phyloP scores from a whole-genome alignment of 352 stramenopile species.

The Pythium aristosporum region DNA sequence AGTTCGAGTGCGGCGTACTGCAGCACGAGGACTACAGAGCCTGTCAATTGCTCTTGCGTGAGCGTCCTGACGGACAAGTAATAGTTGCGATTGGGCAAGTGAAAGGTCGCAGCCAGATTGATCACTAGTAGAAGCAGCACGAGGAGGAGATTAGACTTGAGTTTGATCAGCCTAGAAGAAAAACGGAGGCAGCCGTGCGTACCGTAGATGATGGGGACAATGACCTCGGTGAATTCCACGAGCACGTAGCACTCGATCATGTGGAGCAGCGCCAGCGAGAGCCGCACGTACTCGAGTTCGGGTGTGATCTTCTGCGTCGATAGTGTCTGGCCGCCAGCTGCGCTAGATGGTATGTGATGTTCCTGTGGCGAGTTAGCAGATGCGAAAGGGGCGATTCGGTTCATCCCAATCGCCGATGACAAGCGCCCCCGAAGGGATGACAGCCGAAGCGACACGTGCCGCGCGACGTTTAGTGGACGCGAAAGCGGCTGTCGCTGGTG shows the following conservation, averaged over 20 bases:
- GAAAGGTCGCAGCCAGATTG: conserved; percentile 19
- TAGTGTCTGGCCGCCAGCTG: background rate
- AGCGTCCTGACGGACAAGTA: conserved; percentile 21
- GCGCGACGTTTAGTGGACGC: too few species aligned
- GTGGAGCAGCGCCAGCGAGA: conserved; percentile 1
- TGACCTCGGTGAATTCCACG: conserved; percentile 10
- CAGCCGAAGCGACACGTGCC: too few species aligned
- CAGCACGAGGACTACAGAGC: too few species aligned
- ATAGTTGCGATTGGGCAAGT: conserved; percentile 26
- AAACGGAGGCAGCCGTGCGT: background rate
- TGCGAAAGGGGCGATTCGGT: too few species aligned
- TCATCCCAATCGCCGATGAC: too few species aligned
- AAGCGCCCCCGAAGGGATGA: too few species aligned
- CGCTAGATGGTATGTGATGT: too few species aligned
- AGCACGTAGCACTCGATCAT: conserved; percentile 18
- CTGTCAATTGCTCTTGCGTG: background rate
- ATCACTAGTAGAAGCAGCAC: conserved; percentile 1
- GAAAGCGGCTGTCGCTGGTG: too few species aligned
- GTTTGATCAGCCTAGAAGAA: too few species aligned
- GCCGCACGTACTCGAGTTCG: background rate
- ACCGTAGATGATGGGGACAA: conserved; percentile 10
- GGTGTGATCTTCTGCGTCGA: too few species aligned
- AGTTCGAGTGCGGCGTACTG: conserved; percentile 31
- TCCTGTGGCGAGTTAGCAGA: too few species aligned
- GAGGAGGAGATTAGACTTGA: too few species aligned